phyloP scores from a whole-genome alignment of 306 rosid species.

The Vigna radiata region DNA sequence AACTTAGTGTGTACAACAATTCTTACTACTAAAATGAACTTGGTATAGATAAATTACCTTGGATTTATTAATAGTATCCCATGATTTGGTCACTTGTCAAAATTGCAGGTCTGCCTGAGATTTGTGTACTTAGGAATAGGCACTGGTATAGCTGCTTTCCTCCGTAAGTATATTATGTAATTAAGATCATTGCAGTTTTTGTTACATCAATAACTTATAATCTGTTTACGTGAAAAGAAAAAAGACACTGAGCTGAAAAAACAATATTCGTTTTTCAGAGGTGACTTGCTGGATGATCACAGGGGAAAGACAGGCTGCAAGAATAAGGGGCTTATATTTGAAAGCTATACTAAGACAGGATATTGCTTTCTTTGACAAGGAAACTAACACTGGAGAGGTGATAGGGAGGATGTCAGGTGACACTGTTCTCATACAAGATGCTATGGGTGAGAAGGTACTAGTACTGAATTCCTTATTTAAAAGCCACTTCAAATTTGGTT shows the following conservation, averaged over 20 bases:
- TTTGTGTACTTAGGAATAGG: conserved; percentile 71
- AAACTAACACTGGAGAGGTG: conserved; percentile 87
- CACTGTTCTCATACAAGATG: conserved; percentile 87
- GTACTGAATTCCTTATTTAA: neutral
- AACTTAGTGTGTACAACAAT: neutral
- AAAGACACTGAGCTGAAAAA: neutral
- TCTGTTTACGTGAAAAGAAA: neutral
- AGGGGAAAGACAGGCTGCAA: conserved; percentile 86
- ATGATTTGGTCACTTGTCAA: conserved; percentile 20
- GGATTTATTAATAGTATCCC: neutral
- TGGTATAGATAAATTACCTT: neutral
- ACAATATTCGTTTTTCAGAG: conserved; percentile 56
- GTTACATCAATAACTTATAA: neutral
- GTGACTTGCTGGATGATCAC: conserved; percentile 85
- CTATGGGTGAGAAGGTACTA: conserved; percentile 88
- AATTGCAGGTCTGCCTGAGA: conserved; percentile 65
- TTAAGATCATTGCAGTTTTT: neutral
- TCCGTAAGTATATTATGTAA: conserved; percentile 59
- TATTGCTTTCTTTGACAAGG: conserved; percentile 75
- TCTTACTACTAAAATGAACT: neutral
- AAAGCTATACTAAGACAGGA: conserved; percentile 80
- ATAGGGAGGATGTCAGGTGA: conserved; percentile 89
- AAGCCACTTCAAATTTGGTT: neutral
- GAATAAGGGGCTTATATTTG: conserved; percentile 78
- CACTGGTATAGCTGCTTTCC: conserved; percentile 56